phyloP scores from a whole-genome alignment of 1,284 basidiomycete species.

The Phylloporus sp. region DNA sequence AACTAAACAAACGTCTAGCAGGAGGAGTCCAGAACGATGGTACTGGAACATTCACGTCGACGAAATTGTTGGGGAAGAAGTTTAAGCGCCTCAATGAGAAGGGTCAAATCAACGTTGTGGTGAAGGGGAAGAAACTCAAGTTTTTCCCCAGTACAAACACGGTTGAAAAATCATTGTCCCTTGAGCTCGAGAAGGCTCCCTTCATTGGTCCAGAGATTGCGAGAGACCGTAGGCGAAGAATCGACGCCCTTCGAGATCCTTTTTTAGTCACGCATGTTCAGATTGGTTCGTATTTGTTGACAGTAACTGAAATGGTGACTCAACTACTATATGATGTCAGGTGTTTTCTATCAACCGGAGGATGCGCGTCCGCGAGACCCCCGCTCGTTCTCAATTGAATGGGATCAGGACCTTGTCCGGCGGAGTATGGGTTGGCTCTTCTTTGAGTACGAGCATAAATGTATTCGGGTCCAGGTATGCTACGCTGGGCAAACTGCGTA shows the following conservation, averaged over 20 bases:
- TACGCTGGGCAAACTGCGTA: neutral
- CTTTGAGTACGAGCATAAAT: conserved; percentile 72
- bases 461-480: conserved; percentile 64
- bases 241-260: conserved; percentile 52
- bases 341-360: conserved; percentile 33
- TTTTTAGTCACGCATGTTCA: conserved; percentile 67
- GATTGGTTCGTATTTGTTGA: conserved; percentile 56
- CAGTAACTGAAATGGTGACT: neutral
- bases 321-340: neutral
- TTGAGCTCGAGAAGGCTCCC: conserved; percentile 61
- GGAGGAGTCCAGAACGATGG: conserved; percentile 68
- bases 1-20: conserved; percentile 53
- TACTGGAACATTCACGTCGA: conserved; percentile 58
- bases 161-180: conserved; percentile 35
- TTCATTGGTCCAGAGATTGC: conserved; percentile 69
- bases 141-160: conserved; percentile 31
- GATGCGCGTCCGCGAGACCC: conserved; percentile 45
- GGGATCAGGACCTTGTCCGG: conserved; percentile 52
- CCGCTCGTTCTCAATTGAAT: conserved; percentile 73
- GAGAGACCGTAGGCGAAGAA: conserved; percentile 56
- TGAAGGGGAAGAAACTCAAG: conserved; percentile 45
- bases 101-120: conserved; percentile 45
- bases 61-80: conserved; percentile 48
- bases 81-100: conserved; percentile 54
- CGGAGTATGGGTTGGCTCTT: conserved; percentile 59